phyloP scores from a whole-genome alignment of 306 rosid species.

The Crotalaria pallida region DNA sequence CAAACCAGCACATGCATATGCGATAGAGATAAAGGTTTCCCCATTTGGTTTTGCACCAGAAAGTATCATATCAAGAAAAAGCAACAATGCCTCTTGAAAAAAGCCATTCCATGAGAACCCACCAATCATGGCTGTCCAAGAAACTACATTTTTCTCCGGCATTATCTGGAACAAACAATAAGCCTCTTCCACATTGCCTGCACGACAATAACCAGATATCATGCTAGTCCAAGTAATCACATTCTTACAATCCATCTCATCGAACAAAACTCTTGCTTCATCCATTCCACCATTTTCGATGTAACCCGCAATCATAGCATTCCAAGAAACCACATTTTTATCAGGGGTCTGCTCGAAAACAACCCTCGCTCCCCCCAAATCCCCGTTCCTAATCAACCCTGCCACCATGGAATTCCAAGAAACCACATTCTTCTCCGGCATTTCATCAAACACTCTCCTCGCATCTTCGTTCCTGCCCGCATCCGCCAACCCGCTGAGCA shows the following conservation, averaged over 20 bases:
- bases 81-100: conserved; percentile 41
- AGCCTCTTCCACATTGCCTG: conserved; percentile 50
- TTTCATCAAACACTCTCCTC: conserved; percentile 44
- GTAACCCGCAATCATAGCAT: conserved; percentile 59
- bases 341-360: conserved; percentile 38
- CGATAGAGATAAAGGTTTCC: conserved; percentile 69
- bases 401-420: conserved; percentile 65
- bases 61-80: conserved; percentile 44
- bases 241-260: conserved; percentile 48
- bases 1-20: conserved; percentile 64
- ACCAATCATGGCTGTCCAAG: conserved; percentile 87
- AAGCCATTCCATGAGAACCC: conserved; percentile 70
- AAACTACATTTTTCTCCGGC: conserved; percentile 65
- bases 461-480: conserved; percentile 55
- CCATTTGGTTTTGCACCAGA: conserved; percentile 37
- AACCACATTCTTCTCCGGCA: conserved; percentile 69
- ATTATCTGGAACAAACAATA: conserved; percentile 40
- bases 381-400: conserved; percentile 49
- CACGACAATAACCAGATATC: conserved; percentile 68
- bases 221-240: conserved; percentile 73
- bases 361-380: conserved; percentile 50
- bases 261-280: conserved; percentile 58
- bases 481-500: conserved; percentile 43
- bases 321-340: conserved; percentile 59
- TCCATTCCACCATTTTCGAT: conserved; percentile 46